Percentiles rank a stretch among this genome's conserved stretches.
These are phyloP conservation scores for Peronospora farinosa DNA, from an alignment of 352 stramenopile species.

Conservation along the genomic window DNA sequence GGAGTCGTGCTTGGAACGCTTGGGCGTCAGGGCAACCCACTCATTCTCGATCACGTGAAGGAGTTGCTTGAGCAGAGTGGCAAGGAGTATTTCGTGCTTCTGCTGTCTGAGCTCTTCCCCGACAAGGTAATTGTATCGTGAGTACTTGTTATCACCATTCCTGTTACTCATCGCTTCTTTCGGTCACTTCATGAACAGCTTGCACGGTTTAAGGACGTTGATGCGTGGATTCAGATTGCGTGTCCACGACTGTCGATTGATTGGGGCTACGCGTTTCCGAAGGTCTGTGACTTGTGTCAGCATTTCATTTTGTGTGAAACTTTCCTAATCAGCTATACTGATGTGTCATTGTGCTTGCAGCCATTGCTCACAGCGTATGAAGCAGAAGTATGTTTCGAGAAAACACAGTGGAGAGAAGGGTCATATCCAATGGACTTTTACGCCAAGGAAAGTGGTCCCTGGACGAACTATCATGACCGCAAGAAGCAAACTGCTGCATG, in stretches of 20 bases:
- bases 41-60: constrained; percentile 93
- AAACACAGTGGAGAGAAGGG: constrained; percentile 77
- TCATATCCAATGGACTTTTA: constrained; percentile 99
- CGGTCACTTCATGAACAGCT: constrained; percentile 47
- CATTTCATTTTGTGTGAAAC: not conserved
- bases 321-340: not conserved
- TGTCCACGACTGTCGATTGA: constrained; percentile 98
- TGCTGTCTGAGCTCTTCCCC: constrained; percentile 97
- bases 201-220: constrained; percentile 78
- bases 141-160: not conserved
- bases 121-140: constrained; percentile 49
- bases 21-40: constrained; percentile 95
- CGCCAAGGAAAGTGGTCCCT: constrained; percentile 90
- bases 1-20: constrained; percentile 98
- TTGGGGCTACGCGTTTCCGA: constrained; percentile 96
- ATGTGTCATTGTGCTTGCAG: constrained; percentile 14
- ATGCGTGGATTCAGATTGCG: constrained; percentile 98
- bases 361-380: constrained; percentile 97
- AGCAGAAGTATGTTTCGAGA: constrained; percentile 91
- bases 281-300: constrained; percentile 33
- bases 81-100: constrained; percentile 92
- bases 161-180: constrained; percentile 1
- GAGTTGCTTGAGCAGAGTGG: constrained; percentile 75
- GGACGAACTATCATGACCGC: constrained; percentile 94
- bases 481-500: constrained; percentile 23